Base-by-base conservation (phyloP, 2,329 filamentous ascomycete species). In the Penicillium sp. region DNA sequence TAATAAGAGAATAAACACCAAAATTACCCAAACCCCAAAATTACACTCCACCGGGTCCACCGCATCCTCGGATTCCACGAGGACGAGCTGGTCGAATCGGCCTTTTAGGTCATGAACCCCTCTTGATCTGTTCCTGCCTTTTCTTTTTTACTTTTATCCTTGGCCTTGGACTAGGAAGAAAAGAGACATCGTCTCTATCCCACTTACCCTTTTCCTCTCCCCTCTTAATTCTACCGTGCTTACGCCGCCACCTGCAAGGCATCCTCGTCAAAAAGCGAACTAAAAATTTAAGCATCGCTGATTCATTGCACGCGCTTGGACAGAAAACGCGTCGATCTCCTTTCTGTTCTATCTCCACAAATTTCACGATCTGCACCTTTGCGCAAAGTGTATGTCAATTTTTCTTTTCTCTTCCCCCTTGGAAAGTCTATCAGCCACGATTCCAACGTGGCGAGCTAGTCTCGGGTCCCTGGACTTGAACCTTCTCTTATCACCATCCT, bases 221-320 rank as follows among this genome's bases (percentile, higher is more conserved):
- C 3, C 24, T 10, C 24, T 26, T 23, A n/a, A n/a, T n/a, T 16
- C 37, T 37, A 29, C 27, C 59, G 60, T 64, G 62, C 64, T 34
- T 20, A 34, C 62, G 62, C 60, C 63, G 63, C 29, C 63, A 36
- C 55, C 63, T 66, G 65, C 65, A 67, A 62, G 65, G 58, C 63
- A 65, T 65, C 59, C 54, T 58, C 55, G 54, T 56, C 60, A 66
- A 66, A 56, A 59, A 59, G 57, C 54, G 56, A 54, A 65, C 66
- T 68, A 68, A 66, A 66, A 53, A 65, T 68, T 51, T 69, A 68
- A 69, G 66, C 66, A 67, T 66, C 65, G 52, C 52, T 43, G 49
- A 35, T 40, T 50, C 47, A 28, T 26, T 40, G 44, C 45, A 50
- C 50, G 50, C 47, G 44, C 52, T 47, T 57, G 50, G 45, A 34